These are phyloP conservation scores for Cryptosporidium muris DNA, from an alignment of 169 alveolate species.

Conservation along the genomic window DNA sequence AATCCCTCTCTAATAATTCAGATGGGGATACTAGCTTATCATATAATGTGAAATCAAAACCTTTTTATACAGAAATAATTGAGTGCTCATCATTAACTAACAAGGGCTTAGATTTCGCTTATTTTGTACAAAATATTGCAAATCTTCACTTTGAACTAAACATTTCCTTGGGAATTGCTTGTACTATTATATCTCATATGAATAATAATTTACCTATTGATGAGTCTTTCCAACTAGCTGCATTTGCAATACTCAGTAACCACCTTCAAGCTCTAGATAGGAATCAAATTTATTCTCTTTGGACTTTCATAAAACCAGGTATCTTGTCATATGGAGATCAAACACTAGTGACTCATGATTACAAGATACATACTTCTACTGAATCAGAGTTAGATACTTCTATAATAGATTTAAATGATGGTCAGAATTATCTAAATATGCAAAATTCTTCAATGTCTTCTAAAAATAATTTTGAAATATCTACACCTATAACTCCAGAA, in stretches of 20 bases:
- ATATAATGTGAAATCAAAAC: slow-evolving; percentile 13
- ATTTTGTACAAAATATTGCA: slow-evolving; percentile 5
- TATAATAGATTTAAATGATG: neutral
- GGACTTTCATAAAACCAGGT: slow-evolving; percentile 34
- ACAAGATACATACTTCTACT: no score
- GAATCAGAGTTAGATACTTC: no score
- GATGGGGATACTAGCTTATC: neutral
- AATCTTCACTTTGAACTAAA: slow-evolving; percentile 4
- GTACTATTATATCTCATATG: slow-evolving; percentile 27
- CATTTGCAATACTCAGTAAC: slow-evolving; percentile 25
- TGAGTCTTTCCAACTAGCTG: slow-evolving; percentile 36
- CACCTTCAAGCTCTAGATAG: neutral
- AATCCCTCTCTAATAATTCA: slow-evolving; percentile 1
- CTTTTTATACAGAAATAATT: neutral
- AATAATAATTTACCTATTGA: slow-evolving; percentile 34
- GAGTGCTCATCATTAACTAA: slow-evolving; percentile 46
- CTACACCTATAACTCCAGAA: slow-evolving; percentile 1
- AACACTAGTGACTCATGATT: no score
- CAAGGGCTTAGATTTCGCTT: slow-evolving; percentile 55
- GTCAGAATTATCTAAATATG: neutral
- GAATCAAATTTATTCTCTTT: slow-evolving; percentile 7
- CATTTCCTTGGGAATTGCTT: slow-evolving; percentile 4
- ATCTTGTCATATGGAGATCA: no score
- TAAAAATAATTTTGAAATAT: neutral
- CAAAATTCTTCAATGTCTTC: neutral